Evolutionary conservation across 139 green algal species (phyloP).

Genomic region (Tetradesmus obliquus): DNA sequence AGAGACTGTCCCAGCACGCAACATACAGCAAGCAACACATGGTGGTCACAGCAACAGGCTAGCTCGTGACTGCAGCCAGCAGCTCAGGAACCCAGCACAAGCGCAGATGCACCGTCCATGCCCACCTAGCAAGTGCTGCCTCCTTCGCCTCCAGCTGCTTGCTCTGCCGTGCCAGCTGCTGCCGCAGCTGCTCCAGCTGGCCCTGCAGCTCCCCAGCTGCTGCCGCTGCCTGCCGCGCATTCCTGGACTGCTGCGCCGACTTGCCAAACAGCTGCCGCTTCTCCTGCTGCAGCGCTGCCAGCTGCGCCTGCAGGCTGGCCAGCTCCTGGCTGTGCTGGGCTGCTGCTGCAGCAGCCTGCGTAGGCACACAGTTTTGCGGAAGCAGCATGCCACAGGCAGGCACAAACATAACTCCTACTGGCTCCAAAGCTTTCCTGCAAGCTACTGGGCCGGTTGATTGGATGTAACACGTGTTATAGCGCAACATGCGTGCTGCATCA

Average conservation of each 20-base stretch:
- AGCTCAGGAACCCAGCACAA: no score
- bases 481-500: no score
- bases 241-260: slow-evolving; percentile 23
- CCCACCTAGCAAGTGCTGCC: slow-evolving; percentile 13
- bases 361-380: background rate
- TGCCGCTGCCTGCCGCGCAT: slow-evolving; percentile 5
- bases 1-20: background rate
- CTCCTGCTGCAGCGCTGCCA: background rate
- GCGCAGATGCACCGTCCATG: background rate
- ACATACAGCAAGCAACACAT: no score
- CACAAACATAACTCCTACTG: background rate
- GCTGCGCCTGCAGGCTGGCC: background rate
- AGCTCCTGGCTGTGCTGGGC: slow-evolving; percentile 7
- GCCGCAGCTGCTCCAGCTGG: background rate
- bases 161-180: slow-evolving; percentile 17
- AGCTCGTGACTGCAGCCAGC: background rate
- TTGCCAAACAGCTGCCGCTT: slow-evolving; percentile 24
- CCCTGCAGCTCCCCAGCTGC: background rate
- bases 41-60: background rate
- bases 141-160: slow-evolving; percentile 25
- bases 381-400: background rate
- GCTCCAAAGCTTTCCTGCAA: background rate
- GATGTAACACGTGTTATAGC: background rate
- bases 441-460: background rate
- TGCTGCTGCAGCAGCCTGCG: slow-evolving; percentile 14